Evolutionary conservation across 129 eudicot genomes (phyloP).

Genomic region (Heracleum sosnowskyi): DNA sequence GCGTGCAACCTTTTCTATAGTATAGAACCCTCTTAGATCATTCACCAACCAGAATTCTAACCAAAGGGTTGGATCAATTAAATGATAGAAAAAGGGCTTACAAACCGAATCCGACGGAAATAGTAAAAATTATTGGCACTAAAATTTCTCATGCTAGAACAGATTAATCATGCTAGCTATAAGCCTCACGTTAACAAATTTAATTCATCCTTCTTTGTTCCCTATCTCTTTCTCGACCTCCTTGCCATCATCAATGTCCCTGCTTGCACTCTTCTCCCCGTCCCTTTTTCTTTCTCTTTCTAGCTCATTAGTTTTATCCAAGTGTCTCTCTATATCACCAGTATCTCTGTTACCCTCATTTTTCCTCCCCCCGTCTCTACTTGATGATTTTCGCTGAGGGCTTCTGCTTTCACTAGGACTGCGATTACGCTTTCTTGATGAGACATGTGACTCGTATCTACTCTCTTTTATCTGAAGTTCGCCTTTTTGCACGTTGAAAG

Average conservation of each 20-base stretch:
- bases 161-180: not conserved
- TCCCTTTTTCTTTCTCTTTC: slow-evolving; percentile 21
- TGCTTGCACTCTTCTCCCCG: slow-evolving; percentile 28
- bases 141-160: not conserved
- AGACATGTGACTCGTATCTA: slow-evolving; percentile 45
- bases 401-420: slow-evolving; percentile 55
- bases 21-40: too few species aligned
- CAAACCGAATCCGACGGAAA: too few species aligned
- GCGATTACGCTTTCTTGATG: slow-evolving; percentile 56
- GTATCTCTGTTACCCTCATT: slow-evolving; percentile 26
- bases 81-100: too few species aligned
- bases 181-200: slow-evolving; percentile 3
- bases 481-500: slow-evolving; percentile 33
- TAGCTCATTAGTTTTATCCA: slow-evolving; percentile 25
- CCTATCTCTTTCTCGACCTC: slow-evolving; percentile 33
- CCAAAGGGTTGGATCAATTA: too few species aligned
- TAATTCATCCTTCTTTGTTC: slow-evolving; percentile 31
- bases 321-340: slow-evolving; percentile 17
- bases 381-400: slow-evolving; percentile 43
- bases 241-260: slow-evolving; percentile 35
- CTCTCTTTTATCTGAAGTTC: slow-evolving; percentile 46
- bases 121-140: not conserved
- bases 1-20: too few species aligned
- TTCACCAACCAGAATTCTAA: too few species aligned
- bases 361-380: slow-evolving; percentile 43